These are phyloP conservation scores for Fusarium pininemorale DNA, from an alignment of 2,329 filamentous ascomycete genomes.

Conservation along the genomic window DNA sequence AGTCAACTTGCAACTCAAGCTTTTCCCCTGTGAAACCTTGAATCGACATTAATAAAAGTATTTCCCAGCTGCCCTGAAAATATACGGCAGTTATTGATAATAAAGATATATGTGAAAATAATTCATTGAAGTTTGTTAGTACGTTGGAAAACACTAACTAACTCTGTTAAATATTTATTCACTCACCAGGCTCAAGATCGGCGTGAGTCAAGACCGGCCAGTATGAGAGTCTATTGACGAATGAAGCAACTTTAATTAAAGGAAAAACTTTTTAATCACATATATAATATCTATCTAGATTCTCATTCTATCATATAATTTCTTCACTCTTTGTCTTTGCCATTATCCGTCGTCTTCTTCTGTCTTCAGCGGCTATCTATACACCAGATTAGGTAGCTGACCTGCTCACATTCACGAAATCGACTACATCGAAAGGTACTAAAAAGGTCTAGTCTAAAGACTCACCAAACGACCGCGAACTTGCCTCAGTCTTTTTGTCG, in stretches of 20 bases:
- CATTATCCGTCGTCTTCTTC: not conserved
- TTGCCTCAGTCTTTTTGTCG: not conserved
- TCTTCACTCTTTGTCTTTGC: not conserved
- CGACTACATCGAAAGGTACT: not conserved
- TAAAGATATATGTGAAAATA: not conserved
- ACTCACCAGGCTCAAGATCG: constrained; percentile 2
- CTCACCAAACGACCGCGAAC: too few species aligned
- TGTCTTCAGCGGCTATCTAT: constrained; percentile 4
- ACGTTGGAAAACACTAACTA: not conserved
- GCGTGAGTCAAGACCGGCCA: constrained; percentile 39
- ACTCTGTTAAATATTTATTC: not conserved
- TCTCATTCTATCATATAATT: not conserved
- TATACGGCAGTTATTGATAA: too few species aligned
- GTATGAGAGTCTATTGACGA: not conserved
- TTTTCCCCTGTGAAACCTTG: not conserved
- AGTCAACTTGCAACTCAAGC: not conserved
- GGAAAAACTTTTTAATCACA: not conserved
- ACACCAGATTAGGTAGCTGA: not conserved
- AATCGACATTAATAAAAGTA: not conserved
- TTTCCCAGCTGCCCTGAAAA: rapidly evolving
- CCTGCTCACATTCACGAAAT: constrained; percentile 9
- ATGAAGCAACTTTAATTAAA: not conserved
- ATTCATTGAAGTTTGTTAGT: not conserved
- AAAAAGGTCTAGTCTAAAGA: not conserved
- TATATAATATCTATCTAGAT: too few species aligned